Conservation (phyloP, 192 early-diverging fungal species). For the Coemansia sp. region DNA sequence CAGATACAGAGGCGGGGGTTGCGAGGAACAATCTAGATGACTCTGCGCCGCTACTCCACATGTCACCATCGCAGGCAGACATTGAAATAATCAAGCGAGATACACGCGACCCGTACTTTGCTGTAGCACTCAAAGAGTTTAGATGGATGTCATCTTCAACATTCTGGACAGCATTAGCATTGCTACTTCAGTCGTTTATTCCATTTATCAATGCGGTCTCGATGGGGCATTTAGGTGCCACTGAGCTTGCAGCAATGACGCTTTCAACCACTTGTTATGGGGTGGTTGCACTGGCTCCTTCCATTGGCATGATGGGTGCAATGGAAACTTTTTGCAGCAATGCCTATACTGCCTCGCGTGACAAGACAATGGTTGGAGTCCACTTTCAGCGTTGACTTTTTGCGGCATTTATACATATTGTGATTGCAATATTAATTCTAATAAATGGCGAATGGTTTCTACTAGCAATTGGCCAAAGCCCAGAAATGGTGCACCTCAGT, state of each 20-base stretch:
- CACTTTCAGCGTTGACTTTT: conserved; percentile 36
- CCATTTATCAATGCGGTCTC: neutral
- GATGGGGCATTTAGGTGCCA: neutral
- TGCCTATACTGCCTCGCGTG: conserved; percentile 5
- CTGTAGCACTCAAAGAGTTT: conserved; percentile 14
- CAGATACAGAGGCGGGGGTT: no score
- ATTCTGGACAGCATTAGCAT: conserved; percentile 4
- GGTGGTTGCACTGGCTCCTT: neutral
- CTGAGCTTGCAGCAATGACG: conserved; percentile 5
- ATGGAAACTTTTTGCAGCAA: no score
- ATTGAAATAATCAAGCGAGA: conserved; percentile 26
- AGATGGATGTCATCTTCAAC: conserved; percentile 31
- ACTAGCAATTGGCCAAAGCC: no score
- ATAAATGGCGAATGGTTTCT: conserved; percentile 58
- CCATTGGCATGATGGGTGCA: neutral
- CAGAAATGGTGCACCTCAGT: conserved; percentile 58
- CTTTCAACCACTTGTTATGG: conserved; percentile 1
- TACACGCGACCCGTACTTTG: conserved; percentile 16
- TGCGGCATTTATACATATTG: conserved; percentile 11
- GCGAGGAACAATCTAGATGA: no score
- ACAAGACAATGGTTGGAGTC: conserved; percentile 31
- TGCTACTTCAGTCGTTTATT: conserved; percentile 1
- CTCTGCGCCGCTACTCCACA: conserved; percentile 24
- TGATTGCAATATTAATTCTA: conserved; percentile 6
- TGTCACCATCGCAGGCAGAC: conserved; percentile 15